Percentiles rank a stretch among this genome's conserved stretches.
These are phyloP conservation scores for Coemansia sp. DNA, from an alignment of 192 early-diverging fungal species.

Conservation along the genomic window DNA sequence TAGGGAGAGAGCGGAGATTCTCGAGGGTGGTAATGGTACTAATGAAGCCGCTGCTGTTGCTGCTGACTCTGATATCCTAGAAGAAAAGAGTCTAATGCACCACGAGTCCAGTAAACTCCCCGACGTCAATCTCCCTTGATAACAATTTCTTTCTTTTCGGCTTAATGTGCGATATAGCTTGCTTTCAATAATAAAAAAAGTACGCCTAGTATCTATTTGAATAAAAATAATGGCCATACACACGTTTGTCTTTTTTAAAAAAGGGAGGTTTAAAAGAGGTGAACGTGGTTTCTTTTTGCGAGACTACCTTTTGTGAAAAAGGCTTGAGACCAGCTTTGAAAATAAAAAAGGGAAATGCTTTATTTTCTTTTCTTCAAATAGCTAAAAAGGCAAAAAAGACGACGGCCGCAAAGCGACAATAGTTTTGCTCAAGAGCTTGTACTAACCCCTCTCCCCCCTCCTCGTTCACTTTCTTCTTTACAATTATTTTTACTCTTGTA, in stretches of 20 bases:
- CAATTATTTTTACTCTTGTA: slow-evolving; percentile 3
- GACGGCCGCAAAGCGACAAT: not conserved
- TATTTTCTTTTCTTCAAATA: not conserved
- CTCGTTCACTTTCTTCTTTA: not conserved
- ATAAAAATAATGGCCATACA: not conserved
- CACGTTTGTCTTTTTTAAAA: not conserved
- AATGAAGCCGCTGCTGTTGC: slow-evolving; percentile 1
- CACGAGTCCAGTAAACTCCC: slow-evolving; percentile 32
- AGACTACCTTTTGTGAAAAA: too few species aligned
- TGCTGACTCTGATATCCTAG: slow-evolving; percentile 14
- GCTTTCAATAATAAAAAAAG: too few species aligned
- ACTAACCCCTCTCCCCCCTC: not conserved
- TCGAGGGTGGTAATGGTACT: slow-evolving; percentile 2
- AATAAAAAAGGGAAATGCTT: not conserved
- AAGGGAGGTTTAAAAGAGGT: too few species aligned
- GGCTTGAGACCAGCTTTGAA: too few species aligned
- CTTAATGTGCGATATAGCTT: too few species aligned
- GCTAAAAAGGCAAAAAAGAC: not conserved
- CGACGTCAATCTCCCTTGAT: slow-evolving; percentile 21
- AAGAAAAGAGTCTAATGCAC: slow-evolving; percentile 27
- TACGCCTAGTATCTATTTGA: not conserved
- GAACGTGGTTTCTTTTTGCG: not conserved
- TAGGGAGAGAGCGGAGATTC: slow-evolving; percentile 7
- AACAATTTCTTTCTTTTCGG: too few species aligned
- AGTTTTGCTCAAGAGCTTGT: not conserved